A percentile compares a stretch with the other conserved stretches of the same genome.
These are phyloP conservation scores for Vicia villosa DNA, from an alignment of 306 rosid genomes.

Conservation along the genomic window DNA sequence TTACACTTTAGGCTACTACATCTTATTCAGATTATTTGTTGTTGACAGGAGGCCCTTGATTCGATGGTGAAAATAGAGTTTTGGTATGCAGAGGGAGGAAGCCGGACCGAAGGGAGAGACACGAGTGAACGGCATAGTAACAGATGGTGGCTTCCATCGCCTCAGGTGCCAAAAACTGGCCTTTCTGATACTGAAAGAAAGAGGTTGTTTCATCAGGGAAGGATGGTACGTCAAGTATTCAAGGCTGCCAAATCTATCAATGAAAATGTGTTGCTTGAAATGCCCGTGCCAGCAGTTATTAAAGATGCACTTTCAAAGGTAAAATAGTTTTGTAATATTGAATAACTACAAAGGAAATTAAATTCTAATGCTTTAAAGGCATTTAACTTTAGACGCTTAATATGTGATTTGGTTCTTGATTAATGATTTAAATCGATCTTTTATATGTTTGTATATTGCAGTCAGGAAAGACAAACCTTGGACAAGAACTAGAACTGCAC, in stretches of 20 bases:
- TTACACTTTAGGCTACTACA: neutral
- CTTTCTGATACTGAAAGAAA: slow-evolving; percentile 70
- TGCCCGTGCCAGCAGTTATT: slow-evolving; percentile 72
- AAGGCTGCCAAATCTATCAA: slow-evolving; percentile 91
- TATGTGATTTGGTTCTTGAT: no score
- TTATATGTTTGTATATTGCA: no score
- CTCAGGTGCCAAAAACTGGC: slow-evolving; percentile 73
- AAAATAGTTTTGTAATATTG: slow-evolving; percentile 30
- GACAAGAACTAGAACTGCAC: no score
- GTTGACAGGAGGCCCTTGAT: slow-evolving; percentile 74
- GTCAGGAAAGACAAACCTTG: no score
- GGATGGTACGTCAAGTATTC: slow-evolving; percentile 76
- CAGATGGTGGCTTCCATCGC: slow-evolving; percentile 93
- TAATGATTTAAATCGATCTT: no score
- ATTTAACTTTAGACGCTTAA: no score
- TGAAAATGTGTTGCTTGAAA: slow-evolving; percentile 75
- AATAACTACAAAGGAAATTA: neutral
- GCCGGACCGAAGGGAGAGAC: slow-evolving; percentile 72
- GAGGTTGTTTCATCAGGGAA: slow-evolving; percentile 62
- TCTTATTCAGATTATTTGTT: slow-evolving; percentile 11
- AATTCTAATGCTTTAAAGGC: neutral
- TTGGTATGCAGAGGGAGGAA: slow-evolving; percentile 89
- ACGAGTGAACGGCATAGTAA: slow-evolving; percentile 49
- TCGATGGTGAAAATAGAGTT: slow-evolving; percentile 84
- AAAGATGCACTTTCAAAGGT: slow-evolving; percentile 82